Evolutionary conservation across 768 basidiomycete species (phyloP).

Genomic region (Leccinum imitatum): DNA sequence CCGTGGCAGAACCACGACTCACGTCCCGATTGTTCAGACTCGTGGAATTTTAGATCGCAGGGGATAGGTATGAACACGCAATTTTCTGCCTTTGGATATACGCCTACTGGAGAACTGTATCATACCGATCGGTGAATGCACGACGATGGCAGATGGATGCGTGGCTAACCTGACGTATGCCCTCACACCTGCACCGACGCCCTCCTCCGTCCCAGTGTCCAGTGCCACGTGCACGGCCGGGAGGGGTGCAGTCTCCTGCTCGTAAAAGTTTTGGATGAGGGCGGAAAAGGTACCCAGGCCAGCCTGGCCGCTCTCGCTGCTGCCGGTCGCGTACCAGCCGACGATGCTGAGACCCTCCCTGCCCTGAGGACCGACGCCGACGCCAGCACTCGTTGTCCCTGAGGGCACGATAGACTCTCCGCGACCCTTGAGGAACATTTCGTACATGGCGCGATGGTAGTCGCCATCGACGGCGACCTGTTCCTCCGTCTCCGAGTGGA

Average conservation of each 20-base stretch:
- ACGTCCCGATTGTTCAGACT: conserved; percentile 85
- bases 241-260: conserved; percentile 84
- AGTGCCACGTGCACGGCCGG: conserved; percentile 90
- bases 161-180: conserved; percentile 77
- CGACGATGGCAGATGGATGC: not conserved
- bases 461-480: conserved; percentile 97
- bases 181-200: conserved; percentile 69
- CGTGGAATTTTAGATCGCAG: conserved; percentile 79
- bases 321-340: conserved; percentile 88
- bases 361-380: conserved; percentile 22
- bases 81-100: conserved; percentile 89
- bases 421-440: conserved; percentile 66
- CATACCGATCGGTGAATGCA: conserved; percentile 10
- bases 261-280: conserved; percentile 96
- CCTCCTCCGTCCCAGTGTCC: conserved; percentile 75
- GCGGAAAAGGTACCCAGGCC: conserved; percentile 90
- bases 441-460: conserved; percentile 91
- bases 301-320: conserved; percentile 42
- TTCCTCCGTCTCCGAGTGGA: conserved; percentile 89
- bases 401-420: conserved; percentile 44
- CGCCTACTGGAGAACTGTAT: conserved; percentile 80
- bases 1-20: conserved; percentile 33
- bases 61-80: conserved; percentile 92
- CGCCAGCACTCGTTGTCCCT: conserved; percentile 16
- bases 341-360: conserved; percentile 83